Evolutionary conservation across 805 yeast genomes (phyloP).

Genomic region (Torulaspora gathmanii): DNA sequence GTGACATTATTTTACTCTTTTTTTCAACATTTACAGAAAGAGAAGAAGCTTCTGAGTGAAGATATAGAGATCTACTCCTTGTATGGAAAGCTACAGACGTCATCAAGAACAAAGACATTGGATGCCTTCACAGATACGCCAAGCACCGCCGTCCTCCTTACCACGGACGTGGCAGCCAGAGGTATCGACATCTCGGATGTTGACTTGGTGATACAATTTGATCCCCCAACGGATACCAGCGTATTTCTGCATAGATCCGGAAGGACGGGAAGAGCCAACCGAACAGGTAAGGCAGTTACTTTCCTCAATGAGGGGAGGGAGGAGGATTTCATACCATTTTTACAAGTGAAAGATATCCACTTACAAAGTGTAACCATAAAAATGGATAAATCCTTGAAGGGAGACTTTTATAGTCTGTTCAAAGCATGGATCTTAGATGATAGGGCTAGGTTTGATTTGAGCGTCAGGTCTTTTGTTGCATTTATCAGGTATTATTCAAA

Average conservation of each 20-base stretch:
- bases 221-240: conserved; percentile 92
- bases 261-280: conserved; percentile 90
- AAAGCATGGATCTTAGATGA: conserved; percentile 63
- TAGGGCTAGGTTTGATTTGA: conserved; percentile 75
- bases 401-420: conserved; percentile 28
- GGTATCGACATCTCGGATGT: conserved; percentile 95
- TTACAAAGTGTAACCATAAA: conserved; percentile 40
- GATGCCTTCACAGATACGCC: conserved; percentile 49
- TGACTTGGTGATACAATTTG: conserved; percentile 87
- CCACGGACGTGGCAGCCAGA: conserved; percentile 98
- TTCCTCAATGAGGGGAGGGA: conserved; percentile 73
- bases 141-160: conserved; percentile 59
- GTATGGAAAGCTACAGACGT: conserved; percentile 87
- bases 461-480: conserved; percentile 75
- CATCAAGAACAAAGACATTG: conserved; percentile 70
- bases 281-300: conserved; percentile 71
- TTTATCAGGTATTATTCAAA: conserved; percentile 79
- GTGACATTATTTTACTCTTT: conserved; percentile 72
- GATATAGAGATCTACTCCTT: conserved; percentile 57
- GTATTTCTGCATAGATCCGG: conserved; percentile 92
- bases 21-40: conserved; percentile 41
- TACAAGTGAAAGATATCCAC: conserved; percentile 63
- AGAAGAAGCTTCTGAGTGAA: conserved; percentile 22
- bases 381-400: conserved; percentile 9
- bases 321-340: conserved; percentile 72